Conservation (phyloP, 441 rosid species). For the Euphorbia corollata region DNA sequence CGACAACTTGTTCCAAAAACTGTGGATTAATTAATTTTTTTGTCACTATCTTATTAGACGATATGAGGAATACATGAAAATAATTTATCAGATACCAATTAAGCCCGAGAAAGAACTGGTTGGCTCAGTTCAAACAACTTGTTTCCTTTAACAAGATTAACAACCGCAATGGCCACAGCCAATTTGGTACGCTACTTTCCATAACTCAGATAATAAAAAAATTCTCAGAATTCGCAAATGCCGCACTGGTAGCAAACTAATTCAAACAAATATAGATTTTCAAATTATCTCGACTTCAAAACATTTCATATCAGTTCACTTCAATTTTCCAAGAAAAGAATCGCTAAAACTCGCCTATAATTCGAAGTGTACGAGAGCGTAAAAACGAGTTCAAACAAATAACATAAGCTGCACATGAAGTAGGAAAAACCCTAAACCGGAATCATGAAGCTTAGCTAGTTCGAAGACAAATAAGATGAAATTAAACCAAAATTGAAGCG, state of each 20-base stretch:
- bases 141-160: neutral
- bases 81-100: neutral
- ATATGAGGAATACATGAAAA: neutral
- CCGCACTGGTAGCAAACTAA: neutral
- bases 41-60: neutral
- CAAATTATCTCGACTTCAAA: neutral
- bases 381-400: neutral
- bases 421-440: slow-evolving; percentile 16
- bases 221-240: neutral
- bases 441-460: neutral
- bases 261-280: neutral
- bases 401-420: neutral
- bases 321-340: neutral
- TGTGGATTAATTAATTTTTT: neutral
- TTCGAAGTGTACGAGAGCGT: neutral
- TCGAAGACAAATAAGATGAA: neutral
- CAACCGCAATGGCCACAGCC: neutral
- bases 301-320: neutral
- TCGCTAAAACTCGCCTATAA: neutral
- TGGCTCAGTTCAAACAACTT: slow-evolving; percentile 2
- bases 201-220: neutral
- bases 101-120: neutral
- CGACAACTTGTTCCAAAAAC: neutral
- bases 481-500: neutral
- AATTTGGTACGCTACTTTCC: neutral